Percentiles rank a stretch among this genome's conserved stretches.
phyloP scores from a whole-genome alignment of 2,329 filamentous ascomycete genomes.

The Arthroderma sp. region DNA sequence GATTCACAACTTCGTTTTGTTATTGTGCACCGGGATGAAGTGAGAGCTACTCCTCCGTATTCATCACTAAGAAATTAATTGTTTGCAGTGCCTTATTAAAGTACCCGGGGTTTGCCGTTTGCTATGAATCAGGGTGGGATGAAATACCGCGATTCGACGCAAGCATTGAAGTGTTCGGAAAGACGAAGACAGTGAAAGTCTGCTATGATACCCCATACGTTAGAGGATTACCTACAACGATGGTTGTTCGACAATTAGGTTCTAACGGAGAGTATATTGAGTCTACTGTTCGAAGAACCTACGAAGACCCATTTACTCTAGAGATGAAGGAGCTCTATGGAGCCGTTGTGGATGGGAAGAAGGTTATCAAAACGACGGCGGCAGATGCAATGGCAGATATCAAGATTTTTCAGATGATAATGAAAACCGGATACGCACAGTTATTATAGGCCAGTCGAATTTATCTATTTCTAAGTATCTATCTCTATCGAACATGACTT shows the following conservation, averaged over 20 bases:
- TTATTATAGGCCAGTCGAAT: background rate
- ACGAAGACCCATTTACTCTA: conserved; percentile 37
- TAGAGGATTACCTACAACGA: conserved; percentile 45
- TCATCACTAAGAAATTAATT: conserved; percentile 9
- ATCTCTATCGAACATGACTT: background rate
- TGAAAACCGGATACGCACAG: conserved; percentile 18
- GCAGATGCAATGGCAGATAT: conserved; percentile 34
- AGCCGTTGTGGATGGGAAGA: conserved; percentile 28
- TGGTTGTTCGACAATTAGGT: conserved; percentile 36
- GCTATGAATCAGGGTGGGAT: conserved; percentile 47
- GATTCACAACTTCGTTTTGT: conserved; percentile 6
- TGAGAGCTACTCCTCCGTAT: too few species aligned
- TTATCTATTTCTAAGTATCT: background rate
- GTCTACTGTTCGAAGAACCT: conserved; percentile 34
- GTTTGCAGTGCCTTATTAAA: conserved; percentile 25
- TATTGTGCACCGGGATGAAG: background rate
- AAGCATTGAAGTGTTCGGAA: conserved; percentile 36
- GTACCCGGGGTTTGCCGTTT: conserved; percentile 38
- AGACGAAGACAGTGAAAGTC: conserved; percentile 42
- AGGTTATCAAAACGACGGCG: conserved; percentile 31
- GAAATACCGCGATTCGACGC: conserved; percentile 33
- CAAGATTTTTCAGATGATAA: conserved; percentile 30
- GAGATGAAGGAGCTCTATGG: conserved; percentile 32
- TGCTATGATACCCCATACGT: conserved; percentile 48
- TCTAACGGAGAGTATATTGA: conserved; percentile 31